Conservation (phyloP, 768 basidiomycete genomes). For the Strobilomyces dryophilus region DNA sequence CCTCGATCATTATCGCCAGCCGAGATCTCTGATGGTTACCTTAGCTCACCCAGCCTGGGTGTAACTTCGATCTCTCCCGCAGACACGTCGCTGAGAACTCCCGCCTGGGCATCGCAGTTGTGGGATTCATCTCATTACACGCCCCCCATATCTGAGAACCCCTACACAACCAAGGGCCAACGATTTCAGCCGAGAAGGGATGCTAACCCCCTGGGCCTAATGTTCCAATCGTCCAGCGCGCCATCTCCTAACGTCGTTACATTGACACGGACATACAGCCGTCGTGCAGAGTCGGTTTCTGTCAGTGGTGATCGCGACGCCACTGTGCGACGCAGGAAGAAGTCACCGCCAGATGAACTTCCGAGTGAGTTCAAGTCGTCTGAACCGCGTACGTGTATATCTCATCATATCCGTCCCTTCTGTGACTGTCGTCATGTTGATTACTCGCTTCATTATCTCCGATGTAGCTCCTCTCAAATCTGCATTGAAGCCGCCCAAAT, state of each 20-base stretch:
- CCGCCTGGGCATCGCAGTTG: constrained; percentile 64
- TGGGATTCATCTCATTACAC: constrained; percentile 52
- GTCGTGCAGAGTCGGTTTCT: constrained; percentile 63
- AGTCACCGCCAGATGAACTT: constrained; percentile 28
- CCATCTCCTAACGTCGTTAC: constrained; percentile 50
- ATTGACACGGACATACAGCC: constrained; percentile 58
- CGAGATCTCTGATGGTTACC: constrained; percentile 46
- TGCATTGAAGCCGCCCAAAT: constrained; percentile 78
- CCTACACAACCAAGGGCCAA: constrained; percentile 39
- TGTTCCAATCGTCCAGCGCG: constrained; percentile 72
- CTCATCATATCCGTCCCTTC: constrained; percentile 27
- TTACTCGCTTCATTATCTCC: constrained; percentile 23
- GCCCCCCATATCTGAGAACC: constrained; percentile 41
- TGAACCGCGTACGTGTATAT: constrained; percentile 45
- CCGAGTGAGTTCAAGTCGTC: constrained; percentile 38
- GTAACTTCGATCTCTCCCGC: constrained; percentile 58
- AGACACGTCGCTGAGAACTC: constrained; percentile 55
- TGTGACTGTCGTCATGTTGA: constrained; percentile 29
- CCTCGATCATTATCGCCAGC: constrained; percentile 60
- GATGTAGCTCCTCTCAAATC: constrained; percentile 66
- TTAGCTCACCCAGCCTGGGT: constrained; percentile 38
- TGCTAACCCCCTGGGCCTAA: constrained; percentile 41
- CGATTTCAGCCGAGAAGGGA: constrained; percentile 39
- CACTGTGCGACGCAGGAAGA: constrained; percentile 64
- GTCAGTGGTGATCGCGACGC: constrained; percentile 63